A percentile compares a stretch with the other conserved stretches of the same genome.
Conservation (phyloP, 176 grass and related monocot genomes). For the Carex littledalei region DNA sequence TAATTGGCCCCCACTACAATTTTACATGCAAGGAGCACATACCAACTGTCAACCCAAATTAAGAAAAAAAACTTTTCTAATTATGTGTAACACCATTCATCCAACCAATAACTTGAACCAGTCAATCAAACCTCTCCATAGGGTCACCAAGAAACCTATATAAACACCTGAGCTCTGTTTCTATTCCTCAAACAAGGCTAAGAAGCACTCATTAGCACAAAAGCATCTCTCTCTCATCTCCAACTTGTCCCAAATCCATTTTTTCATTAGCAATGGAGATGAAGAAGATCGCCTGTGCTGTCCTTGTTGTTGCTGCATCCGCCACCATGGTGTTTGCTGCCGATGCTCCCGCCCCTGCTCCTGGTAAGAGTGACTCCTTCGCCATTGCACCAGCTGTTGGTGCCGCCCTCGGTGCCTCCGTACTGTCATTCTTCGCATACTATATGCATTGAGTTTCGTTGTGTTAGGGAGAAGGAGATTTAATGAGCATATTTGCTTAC, state of each 20-base stretch:
- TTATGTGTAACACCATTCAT: not conserved
- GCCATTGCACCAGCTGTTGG: slow-evolving; percentile 20
- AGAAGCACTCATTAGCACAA: not conserved
- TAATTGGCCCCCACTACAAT: slow-evolving; percentile 16
- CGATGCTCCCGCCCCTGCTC: slow-evolving; percentile 18
- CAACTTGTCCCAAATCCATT: not conserved
- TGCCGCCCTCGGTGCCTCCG: slow-evolving; percentile 23
- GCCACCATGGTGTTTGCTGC: slow-evolving; percentile 12
- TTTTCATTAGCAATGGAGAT: slow-evolving; percentile 21
- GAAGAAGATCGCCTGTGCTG: slow-evolving; percentile 32
- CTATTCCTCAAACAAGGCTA: slow-evolving; percentile 20
- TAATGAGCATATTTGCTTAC: not conserved
- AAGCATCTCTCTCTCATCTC: slow-evolving; percentile 13
- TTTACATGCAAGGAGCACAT: slow-evolving; percentile 25
- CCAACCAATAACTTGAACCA: slow-evolving; percentile 7
- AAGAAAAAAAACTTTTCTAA: slow-evolving; percentile 3
- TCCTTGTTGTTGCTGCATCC: slow-evolving; percentile 20
- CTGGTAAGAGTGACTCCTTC: slow-evolving; percentile 11
- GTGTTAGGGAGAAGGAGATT: not conserved
- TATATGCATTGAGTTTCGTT: slow-evolving; percentile 23
- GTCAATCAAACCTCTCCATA: not conserved
- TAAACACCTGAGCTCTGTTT: slow-evolving; percentile 15
- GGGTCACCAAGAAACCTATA: slow-evolving; percentile 8
- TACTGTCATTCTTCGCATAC: slow-evolving; percentile 36
- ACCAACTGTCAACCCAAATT: slow-evolving; percentile 12